Evolutionary conservation across 1,284 basidiomycete species (phyloP).

Genomic region (Austroboletus novae-zelandiae): DNA sequence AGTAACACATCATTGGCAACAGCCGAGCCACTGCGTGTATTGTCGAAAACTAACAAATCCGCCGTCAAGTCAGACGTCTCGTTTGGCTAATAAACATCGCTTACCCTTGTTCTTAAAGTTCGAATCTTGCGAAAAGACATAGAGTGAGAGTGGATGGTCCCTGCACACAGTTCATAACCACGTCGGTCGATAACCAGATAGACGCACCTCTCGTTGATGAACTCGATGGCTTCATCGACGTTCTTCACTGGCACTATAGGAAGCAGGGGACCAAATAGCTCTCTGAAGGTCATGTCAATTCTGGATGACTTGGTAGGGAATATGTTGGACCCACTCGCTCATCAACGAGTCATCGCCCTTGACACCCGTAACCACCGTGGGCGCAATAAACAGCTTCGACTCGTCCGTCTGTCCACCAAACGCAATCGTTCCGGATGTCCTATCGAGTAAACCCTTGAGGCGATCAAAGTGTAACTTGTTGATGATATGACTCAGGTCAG

Average conservation of each 20-base stretch:
- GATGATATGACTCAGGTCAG: conserved; percentile 50
- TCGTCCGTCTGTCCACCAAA: conserved; percentile 70
- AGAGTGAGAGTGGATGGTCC: conserved; percentile 75
- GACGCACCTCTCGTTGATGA: conserved; percentile 59
- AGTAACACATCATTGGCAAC: conserved; percentile 68
- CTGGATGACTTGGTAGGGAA: too few relatives aligned
- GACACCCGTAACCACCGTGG: conserved; percentile 68
- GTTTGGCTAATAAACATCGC: background rate
- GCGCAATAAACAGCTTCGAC: conserved; percentile 57
- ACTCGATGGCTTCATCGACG: conserved; percentile 70
- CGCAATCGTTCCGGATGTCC: conserved; percentile 69
- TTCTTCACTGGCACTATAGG: conserved; percentile 75
- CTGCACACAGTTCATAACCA: conserved; percentile 32
- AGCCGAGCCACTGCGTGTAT: conserved; percentile 65
- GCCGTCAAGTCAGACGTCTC: conserved; percentile 3
- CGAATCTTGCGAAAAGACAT: conserved; percentile 68
- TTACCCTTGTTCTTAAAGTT: conserved; percentile 61
- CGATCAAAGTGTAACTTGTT: conserved; percentile 57
- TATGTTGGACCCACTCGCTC: conserved; percentile 55
- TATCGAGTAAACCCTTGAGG: conserved; percentile 60
- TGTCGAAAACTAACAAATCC: conserved; percentile 51
- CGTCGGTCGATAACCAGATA: background rate
- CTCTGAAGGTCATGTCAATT: conserved; percentile 34
- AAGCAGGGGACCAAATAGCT: conserved; percentile 77
- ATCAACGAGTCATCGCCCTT: conserved; percentile 66